Base-by-base conservation (phyloP, 352 stramenopile genomes). In the Pythium biforme region DNA sequence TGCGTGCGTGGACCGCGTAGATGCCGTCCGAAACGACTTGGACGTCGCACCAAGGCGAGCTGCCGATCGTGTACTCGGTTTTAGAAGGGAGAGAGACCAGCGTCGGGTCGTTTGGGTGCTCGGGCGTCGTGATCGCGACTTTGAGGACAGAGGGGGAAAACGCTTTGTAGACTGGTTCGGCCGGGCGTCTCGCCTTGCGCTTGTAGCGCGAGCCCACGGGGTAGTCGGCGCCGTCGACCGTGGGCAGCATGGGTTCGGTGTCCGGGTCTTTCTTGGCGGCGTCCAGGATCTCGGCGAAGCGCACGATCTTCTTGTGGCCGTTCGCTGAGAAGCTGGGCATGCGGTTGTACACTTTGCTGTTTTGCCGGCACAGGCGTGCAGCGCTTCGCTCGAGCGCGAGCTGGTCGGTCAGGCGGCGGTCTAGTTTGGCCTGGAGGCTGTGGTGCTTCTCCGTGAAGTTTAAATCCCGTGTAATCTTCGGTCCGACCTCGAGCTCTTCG, bases 31-130 rank as follows among this genome's bases (percentile, higher is more conserved):
- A 72, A 0, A 72, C 55, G 10, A 87, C 68, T 6, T 79, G 68
- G 11, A 90, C 70, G 40, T 92, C 80, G 22, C 82, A 92, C 49
- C 59, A 63, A 11, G 76, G 45, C 7, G 80, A 84, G 20, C 75
- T 83, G 0, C 82, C 82, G 22, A 92, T 87, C 20, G 84, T 74
- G 53, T 84, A 86, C 5, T 57, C 31, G 20, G 41, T 54, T 29
- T 75, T 77, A 3, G 63, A 55, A 2, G 55, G 26, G 4, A 77
- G 74, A 40, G 23, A 69, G 33, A 72, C 9, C 4, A 20, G 48
- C 4, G 22, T 66, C 2, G 4, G 19, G 6, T 68, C 81, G 66
- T 64, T 55, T 0, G 57, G 34, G 6, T 50, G 20, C 34, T 68
- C 62, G 25, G 49, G 53, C 20, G 56, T 66, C 0, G 57, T 52